Evolutionary conservation across 2,329 filamentous ascomycete species (phyloP).

Genomic region (Colletotrichum sp.): DNA sequence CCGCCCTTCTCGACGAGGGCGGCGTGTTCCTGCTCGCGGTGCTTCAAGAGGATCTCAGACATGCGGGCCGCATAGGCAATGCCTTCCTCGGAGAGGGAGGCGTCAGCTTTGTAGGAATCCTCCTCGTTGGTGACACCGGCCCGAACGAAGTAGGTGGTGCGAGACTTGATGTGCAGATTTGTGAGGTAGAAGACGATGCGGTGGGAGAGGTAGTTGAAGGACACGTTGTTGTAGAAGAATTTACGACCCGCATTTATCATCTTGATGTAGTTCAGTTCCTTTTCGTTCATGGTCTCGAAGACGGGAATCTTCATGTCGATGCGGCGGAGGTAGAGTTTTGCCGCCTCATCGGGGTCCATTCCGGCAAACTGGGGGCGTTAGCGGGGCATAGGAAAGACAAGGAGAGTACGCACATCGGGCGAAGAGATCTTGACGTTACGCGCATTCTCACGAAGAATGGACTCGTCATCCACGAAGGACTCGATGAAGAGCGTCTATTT

Average conservation of each 20-base stretch:
- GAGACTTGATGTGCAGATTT: constrained; percentile 95
- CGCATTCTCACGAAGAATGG: constrained; percentile 95
- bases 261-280: constrained; percentile 95
- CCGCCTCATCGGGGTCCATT: constrained; percentile 91
- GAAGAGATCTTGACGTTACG: constrained; percentile 97
- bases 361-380: constrained; percentile 71
- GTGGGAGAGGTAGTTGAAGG: constrained; percentile 95
- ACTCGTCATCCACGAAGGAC: constrained; percentile 91
- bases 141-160: constrained; percentile 91
- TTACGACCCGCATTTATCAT: constrained; percentile 98
- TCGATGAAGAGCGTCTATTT: constrained; percentile 93
- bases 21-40: constrained; percentile 82
- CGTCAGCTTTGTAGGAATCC: constrained; percentile 91
- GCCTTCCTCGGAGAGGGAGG: constrained; percentile 81
- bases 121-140: constrained; percentile 87
- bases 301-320: constrained; percentile 93
- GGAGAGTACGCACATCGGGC: constrained; percentile 72
- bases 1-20: constrained; percentile 73
- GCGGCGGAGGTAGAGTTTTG: constrained; percentile 86
- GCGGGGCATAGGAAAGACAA: not conserved
- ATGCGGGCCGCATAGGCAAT: constrained; percentile 83
- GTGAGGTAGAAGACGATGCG: constrained; percentile 98
- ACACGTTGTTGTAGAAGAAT: constrained; percentile 95
- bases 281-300: constrained; percentile 96
- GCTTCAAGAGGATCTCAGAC: constrained; percentile 81